A percentile compares a stretch with the other conserved stretches of the same genome.
phyloP scores from a whole-genome alignment of 139 green algal species.

The Closterium sp. region DNA sequence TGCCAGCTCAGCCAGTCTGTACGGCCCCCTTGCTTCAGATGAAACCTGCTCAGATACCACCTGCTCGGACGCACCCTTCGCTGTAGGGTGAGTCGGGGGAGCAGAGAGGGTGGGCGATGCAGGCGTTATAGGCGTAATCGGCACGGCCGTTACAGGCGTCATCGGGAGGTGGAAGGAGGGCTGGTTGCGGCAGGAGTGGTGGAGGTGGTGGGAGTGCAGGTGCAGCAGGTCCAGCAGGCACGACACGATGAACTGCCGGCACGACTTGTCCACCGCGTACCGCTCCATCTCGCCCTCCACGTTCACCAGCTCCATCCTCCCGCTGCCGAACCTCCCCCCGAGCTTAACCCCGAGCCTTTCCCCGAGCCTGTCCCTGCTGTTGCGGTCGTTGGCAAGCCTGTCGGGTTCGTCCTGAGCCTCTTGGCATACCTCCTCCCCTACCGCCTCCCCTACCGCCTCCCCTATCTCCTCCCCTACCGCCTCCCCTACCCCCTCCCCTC shows the following conservation, averaged over 20 bases:
- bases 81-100: too few relatives aligned
- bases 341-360: background rate
- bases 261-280: background rate
- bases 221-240: background rate
- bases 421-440: too few relatives aligned
- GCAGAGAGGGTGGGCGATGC: too few relatives aligned
- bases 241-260: background rate
- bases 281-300: background rate
- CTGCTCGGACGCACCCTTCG: background rate
- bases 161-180: background rate
- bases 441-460: background rate
- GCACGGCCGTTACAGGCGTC: background rate
- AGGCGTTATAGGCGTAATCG: background rate
- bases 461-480: background rate
- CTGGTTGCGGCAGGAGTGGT: background rate
- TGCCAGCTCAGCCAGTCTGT: background rate
- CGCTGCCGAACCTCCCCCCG: background rate
- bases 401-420: background rate
- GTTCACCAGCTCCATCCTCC: background rate
- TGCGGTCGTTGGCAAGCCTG: background rate
- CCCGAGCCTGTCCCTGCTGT: background rate
- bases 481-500: background rate
- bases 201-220: background rate
- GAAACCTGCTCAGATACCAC: background rate
- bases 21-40: background rate